Percentiles rank a stretch among this genome's conserved stretches.
Conservation (phyloP, 148 eudicot species). For the Agrostemma githago region DNA sequence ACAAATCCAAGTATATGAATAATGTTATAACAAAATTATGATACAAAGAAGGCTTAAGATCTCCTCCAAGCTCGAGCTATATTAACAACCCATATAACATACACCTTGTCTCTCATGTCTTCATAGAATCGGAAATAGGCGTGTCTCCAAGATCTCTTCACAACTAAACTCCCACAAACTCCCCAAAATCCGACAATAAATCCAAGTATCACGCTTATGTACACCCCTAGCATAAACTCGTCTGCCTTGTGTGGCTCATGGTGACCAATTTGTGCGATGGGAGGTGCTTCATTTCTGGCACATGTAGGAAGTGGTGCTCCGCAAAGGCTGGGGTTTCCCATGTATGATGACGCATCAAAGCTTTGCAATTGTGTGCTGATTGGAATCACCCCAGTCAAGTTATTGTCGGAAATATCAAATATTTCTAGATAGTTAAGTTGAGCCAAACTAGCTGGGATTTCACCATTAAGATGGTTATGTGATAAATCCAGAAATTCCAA, state of each 20-base stretch:
- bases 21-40: background rate
- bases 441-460: too few relatives aligned
- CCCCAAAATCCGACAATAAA: slow-evolving; percentile 21
- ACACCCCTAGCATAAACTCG: slow-evolving; percentile 10
- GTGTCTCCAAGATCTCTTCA: slow-evolving; percentile 22
- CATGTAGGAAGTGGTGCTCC: background rate
- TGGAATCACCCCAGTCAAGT: slow-evolving; percentile 16
- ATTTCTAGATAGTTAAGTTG: too few relatives aligned
- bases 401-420: background rate
- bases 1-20: slow-evolving; percentile 45
- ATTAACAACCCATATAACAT: background rate
- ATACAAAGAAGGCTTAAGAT: background rate
- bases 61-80: background rate
- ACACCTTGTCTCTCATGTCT: slow-evolving; percentile 1
- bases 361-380: background rate
- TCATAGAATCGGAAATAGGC: slow-evolving; percentile 17
- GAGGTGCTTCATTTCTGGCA: background rate
- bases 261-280: background rate
- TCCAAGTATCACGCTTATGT: slow-evolving; percentile 10
- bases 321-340: slow-evolving; percentile 12
- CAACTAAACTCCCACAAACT: slow-evolving; percentile 18
- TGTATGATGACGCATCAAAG: slow-evolving; percentile 6
- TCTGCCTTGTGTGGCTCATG: background rate
- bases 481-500: too few relatives aligned
- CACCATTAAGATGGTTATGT: too few relatives aligned